Evolutionary conservation across 208 protist genomes (phyloP).

Genomic region (Acanthamoeba comandoni): DNA sequence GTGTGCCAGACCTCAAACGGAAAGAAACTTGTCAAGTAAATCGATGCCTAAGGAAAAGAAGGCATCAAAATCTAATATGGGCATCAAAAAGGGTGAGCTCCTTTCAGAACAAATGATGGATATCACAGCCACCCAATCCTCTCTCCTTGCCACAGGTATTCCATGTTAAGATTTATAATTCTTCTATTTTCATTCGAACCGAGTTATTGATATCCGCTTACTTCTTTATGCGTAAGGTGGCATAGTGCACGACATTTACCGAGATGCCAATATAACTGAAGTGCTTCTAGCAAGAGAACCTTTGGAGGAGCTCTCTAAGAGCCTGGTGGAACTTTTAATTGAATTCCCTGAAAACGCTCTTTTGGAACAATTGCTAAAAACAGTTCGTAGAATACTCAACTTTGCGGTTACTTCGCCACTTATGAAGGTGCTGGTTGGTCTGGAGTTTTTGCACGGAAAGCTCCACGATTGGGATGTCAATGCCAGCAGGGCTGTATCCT

Average conservation of each 20-base stretch:
- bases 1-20: no score
- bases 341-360: conserved; percentile 93
- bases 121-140: no score
- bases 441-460: conserved; percentile 94
- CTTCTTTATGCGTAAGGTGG: background rate
- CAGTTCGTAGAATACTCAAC: conserved; percentile 90
- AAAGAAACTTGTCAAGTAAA: no score
- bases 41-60: no score
- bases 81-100: no score
- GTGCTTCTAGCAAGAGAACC: conserved; percentile 44
- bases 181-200: no score
- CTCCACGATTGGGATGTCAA: conserved; percentile 97
- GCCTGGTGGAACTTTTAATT: conserved; percentile 88
- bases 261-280: conserved; percentile 62
- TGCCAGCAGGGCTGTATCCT: conserved; percentile 87
- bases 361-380: conserved; percentile 90
- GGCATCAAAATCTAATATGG: no score
- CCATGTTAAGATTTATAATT: no score
- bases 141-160: no score
- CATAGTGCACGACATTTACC: conserved; percentile 71
- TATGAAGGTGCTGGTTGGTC: conserved; percentile 91
- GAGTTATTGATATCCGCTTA: no score
- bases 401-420: conserved; percentile 90
- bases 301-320: conserved; percentile 61
- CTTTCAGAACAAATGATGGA: no score